phyloP scores from a whole-genome alignment of 2,329 filamentous ascomycete genomes.

The Aspergillus flavus region DNA sequence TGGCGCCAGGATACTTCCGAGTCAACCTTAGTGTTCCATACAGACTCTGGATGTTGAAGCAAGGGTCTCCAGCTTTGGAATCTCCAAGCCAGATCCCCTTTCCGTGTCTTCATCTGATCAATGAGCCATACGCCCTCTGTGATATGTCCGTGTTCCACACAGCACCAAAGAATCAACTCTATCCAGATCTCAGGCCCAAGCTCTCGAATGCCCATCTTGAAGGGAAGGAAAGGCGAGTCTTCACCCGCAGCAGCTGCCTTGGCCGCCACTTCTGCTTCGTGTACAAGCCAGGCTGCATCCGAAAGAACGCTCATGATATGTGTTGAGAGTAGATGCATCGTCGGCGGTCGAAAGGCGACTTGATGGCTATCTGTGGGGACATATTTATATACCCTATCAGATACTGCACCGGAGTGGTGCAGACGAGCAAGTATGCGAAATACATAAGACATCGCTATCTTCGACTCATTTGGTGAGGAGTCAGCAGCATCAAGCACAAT shows the following conservation, averaged over 20 bases:
- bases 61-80: slow-evolving; percentile 45
- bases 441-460: slow-evolving; percentile 47
- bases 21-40: slow-evolving; percentile 40
- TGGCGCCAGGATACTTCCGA: slow-evolving; percentile 39
- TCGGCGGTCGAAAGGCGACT: slow-evolving; percentile 43
- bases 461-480: slow-evolving; percentile 34
- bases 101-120: slow-evolving; percentile 32
- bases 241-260: slow-evolving; percentile 41
- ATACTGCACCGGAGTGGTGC: slow-evolving; percentile 48
- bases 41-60: slow-evolving; percentile 27
- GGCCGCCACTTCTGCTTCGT: slow-evolving; percentile 41
- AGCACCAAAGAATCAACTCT: slow-evolving; percentile 54
- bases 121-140: slow-evolving; percentile 46
- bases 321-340: slow-evolving; percentile 46
- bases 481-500: slow-evolving; percentile 48
- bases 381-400: slow-evolving; percentile 48
- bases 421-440: slow-evolving; percentile 48
- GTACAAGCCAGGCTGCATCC: slow-evolving; percentile 48
- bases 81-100: slow-evolving; percentile 39
- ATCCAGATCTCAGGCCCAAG: slow-evolving; percentile 53
- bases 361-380: slow-evolving; percentile 29
- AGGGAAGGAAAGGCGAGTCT: slow-evolving; percentile 41
- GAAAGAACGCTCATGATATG: slow-evolving; percentile 52
- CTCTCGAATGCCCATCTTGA: slow-evolving; percentile 45
- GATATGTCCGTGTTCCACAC: slow-evolving; percentile 50